Evolutionary conservation across 192 early-diverging fungal genomes (phyloP).

Genomic region (Entrophospora sp.): DNA sequence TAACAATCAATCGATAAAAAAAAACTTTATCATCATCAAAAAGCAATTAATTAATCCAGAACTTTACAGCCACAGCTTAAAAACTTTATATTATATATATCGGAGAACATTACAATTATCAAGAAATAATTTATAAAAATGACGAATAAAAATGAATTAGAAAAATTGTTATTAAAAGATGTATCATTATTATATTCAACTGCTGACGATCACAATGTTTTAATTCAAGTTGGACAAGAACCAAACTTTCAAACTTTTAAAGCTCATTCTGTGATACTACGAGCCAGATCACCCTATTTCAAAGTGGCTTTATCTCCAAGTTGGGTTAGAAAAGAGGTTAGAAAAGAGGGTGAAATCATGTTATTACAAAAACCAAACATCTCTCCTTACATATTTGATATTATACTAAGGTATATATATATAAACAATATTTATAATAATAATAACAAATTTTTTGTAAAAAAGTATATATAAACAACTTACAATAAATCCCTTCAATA

Average conservation of each 20-base stretch:
- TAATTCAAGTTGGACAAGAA: slow-evolving; percentile 11
- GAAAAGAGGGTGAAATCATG: neutral
- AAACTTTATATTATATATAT: too few relatives aligned
- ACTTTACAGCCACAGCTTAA: too few relatives aligned
- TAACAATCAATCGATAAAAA: too few relatives aligned
- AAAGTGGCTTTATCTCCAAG: slow-evolving; percentile 11
- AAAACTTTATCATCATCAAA: too few relatives aligned
- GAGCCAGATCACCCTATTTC: slow-evolving; percentile 18
- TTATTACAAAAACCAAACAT: slow-evolving; percentile 16
- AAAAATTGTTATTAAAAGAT: too few relatives aligned
- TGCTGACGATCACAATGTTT: slow-evolving; percentile 14
- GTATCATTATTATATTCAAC: neutral
- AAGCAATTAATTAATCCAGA: too few relatives aligned
- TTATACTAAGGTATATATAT: slow-evolving; percentile 13
- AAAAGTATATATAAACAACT: neutral
- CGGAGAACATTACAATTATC: too few relatives aligned
- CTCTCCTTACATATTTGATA: neutral
- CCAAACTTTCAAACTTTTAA: slow-evolving; percentile 6
- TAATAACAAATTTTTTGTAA: neutral
- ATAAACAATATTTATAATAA: neutral
- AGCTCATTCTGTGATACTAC: slow-evolving; percentile 17
- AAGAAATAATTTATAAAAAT: too few relatives aligned
- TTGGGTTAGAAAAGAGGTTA: slow-evolving; percentile 7
- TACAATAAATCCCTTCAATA: neutral
- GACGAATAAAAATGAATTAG: too few relatives aligned